Percentiles rank a stretch among this genome's conserved stretches.
Conservation (phyloP, 768 basidiomycete genomes). For the Boletus subcaerulescens region DNA sequence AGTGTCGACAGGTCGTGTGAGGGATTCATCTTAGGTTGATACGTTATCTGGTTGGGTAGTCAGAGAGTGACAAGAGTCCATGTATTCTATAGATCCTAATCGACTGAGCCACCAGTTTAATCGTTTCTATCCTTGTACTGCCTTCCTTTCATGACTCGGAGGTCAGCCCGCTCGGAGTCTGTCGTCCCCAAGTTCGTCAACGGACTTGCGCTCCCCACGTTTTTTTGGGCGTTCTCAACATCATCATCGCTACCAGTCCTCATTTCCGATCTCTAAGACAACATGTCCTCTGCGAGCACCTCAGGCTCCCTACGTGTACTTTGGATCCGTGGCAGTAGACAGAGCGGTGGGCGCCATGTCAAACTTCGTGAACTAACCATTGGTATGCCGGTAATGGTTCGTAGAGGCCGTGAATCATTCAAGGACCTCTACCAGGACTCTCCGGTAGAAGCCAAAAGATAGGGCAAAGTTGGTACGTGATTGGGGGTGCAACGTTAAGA, state of each 20-base stretch:
- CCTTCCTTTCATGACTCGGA: slow-evolving; percentile 54
- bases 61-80: slow-evolving; percentile 5
- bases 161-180: slow-evolving; percentile 64
- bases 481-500: no score
- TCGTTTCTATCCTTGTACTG: slow-evolving; percentile 34
- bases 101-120: slow-evolving; percentile 22
- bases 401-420: no score
- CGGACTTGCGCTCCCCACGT: slow-evolving; percentile 38
- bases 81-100: slow-evolving; percentile 39
- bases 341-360: no score
- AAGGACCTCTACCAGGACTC: no score
- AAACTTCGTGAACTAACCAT: no score
- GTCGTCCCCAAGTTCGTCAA: slow-evolving; percentile 44
- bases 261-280: slow-evolving; percentile 91
- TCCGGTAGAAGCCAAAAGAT: no score
- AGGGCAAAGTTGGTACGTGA: no score
- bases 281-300: slow-evolving; percentile 60
- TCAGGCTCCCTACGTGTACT: slow-evolving; percentile 41
- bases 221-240: slow-evolving; percentile 49
- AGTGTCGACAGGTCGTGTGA: slow-evolving; percentile 81
- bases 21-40: slow-evolving; percentile 43
- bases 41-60: background rate
- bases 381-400: no score
- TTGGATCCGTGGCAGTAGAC: no score
- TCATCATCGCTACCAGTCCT: slow-evolving; percentile 68